Conservation (phyloP, 176 grass and related monocot species). For the Hyparrhenia diplandra region DNA sequence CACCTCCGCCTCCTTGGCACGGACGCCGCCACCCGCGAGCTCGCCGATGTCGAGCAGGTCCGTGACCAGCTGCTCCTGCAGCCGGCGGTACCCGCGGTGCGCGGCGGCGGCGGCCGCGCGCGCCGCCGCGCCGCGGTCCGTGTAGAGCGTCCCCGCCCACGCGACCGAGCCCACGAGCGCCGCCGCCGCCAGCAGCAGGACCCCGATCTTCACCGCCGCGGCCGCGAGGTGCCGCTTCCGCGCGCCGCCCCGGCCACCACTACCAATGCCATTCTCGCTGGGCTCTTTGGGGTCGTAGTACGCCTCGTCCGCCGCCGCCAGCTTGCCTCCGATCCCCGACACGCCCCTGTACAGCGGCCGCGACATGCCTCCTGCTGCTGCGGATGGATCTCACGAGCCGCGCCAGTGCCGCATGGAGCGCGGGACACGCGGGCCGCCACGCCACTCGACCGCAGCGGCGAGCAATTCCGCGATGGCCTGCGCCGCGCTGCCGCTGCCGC, state of each 20-base stretch:
- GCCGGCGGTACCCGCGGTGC: conserved; percentile 58
- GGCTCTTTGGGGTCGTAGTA: conserved; percentile 59
- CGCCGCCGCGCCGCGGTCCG: conserved; percentile 6
- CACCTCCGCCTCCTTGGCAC: conserved; percentile 61
- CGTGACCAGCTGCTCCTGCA: conserved; percentile 81
- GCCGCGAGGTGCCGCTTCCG: conserved; percentile 47
- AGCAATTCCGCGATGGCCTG: conserved; percentile 20
- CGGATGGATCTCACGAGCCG: conserved; percentile 41
- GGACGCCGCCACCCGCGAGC: conserved; percentile 65
- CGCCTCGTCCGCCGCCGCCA: conserved; percentile 35
- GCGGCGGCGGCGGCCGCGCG: conserved; percentile 25
- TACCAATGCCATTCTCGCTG: conserved; percentile 56
- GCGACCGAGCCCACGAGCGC: conserved; percentile 57
- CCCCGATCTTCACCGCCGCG: conserved; percentile 49
- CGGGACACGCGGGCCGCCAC: background rate
- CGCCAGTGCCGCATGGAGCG: conserved; percentile 27
- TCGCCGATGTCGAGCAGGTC: conserved; percentile 84
- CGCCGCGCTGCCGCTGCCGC: background rate
- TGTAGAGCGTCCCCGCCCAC: conserved; percentile 78
- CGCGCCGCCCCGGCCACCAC: conserved; percentile 3
- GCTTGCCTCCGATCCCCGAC: conserved; percentile 51
- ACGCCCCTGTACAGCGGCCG: conserved; percentile 76
- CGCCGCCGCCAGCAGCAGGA: conserved; percentile 37
- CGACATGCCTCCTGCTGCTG: conserved; percentile 53
- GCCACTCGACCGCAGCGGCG: background rate